Base-by-base conservation (phyloP, 2,329 filamentous ascomycete genomes). In the Trichoderma hamatum region DNA sequence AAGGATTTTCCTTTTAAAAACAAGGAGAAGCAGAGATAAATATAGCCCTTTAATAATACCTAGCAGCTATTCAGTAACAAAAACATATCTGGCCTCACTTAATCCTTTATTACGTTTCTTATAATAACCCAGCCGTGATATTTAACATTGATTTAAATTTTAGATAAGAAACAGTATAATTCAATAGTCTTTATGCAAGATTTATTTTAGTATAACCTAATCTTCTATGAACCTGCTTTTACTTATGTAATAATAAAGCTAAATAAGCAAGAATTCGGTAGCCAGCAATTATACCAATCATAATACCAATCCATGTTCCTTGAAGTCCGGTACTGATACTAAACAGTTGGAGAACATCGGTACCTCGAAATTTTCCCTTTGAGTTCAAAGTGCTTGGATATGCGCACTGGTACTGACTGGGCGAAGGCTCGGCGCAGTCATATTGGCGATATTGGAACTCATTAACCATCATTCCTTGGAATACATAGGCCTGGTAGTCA, bases 401-500 rank as follows among this genome's bases (percentile, higher is more conserved):
- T 76, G 71, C 85, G 78, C 90, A 96, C 87, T 92, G 90, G 81
- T 93, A 96, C 51, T 84, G 84, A 73, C 88, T 83, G 21, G 85
- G 72, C 1, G 82, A 82, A 77, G 26, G 16, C 21, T 52, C n/a
- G 1, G 32, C 43, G 1, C 60, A 52, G 1, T 24, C 21, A 11
- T 52, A 62, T 6, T 14, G 28, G 3, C 43, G 60, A 6, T 26
- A 43, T 26, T 2, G 28, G 21, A 97, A 96, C 80, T 97, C 92
- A 75, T 96, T 96, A 65, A 95, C 89, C 92, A 96, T 96, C 93
- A 97, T 96, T 16, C 92, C 93, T 76, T 95, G 88, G 77, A 96
- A 97, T 3, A 96, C 93, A 74, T 94, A 96, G 52, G 84, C 86
- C 77, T 95, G 92, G 75, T 96, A 96, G 77, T 96, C 92, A 76